Conservation (phyloP, 1,139 yeast genomes). For the Taphrina wiesneri region DNA sequence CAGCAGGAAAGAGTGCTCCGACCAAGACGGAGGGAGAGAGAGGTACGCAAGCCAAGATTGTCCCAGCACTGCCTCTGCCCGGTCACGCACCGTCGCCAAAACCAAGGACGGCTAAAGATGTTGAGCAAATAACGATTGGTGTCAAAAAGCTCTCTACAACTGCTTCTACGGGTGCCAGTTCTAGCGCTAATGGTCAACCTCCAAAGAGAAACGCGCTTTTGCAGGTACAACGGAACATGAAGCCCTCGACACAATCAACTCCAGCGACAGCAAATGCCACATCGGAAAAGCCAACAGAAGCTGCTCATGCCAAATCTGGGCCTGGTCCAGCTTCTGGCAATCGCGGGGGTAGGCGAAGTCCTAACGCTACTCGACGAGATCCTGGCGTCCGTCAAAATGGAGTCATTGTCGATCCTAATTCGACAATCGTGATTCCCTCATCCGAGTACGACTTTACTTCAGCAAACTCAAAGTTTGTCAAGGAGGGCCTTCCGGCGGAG, state of each 20-base stretch:
- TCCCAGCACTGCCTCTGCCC: slow-evolving; percentile 39
- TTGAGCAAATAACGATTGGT: slow-evolving; percentile 45
- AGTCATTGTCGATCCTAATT: slow-evolving; percentile 20
- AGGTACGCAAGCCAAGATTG: slow-evolving; percentile 23
- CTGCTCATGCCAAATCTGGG: slow-evolving; percentile 14
- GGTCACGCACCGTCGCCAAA: slow-evolving; percentile 44
- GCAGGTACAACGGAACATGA: slow-evolving; percentile 25
- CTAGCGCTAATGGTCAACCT: slow-evolving; percentile 32
- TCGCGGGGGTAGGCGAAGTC: slow-evolving; percentile 12
- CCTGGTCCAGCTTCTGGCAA: background rate
- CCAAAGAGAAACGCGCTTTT: slow-evolving; percentile 30
- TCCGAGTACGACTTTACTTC: slow-evolving; percentile 35
- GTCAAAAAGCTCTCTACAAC: slow-evolving; percentile 38
- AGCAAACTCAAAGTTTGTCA: slow-evolving; percentile 36
- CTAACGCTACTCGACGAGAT: slow-evolving; percentile 4
- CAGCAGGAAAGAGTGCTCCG: slow-evolving; percentile 39
- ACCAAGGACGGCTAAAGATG: slow-evolving; percentile 38
- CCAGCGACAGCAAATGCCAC: slow-evolving; percentile 46
- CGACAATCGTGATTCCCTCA: slow-evolving; percentile 33
- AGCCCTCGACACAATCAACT: background rate
- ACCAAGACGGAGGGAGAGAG: slow-evolving; percentile 34
- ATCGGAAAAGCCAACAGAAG: background rate
- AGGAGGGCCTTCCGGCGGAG: slow-evolving; percentile 11
- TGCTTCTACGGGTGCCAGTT: slow-evolving; percentile 20
- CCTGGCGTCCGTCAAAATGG: slow-evolving; percentile 30